phyloP scores from a whole-genome alignment of 306 rosid species.

The Lupinus albus region DNA sequence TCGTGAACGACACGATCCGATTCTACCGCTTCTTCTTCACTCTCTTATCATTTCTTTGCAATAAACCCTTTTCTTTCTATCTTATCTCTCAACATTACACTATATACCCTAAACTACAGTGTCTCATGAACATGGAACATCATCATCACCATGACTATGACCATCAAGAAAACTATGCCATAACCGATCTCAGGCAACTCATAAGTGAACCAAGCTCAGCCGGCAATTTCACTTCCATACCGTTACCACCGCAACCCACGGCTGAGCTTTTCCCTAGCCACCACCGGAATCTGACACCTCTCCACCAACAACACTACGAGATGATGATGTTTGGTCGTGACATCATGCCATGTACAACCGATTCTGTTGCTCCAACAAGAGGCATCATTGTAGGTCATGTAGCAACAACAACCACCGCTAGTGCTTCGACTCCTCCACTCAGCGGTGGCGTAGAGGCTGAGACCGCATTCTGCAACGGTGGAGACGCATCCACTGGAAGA shows the following conservation, averaged over 20 bases:
- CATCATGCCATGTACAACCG: conserved; percentile 37
- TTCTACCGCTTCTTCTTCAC: conserved; percentile 59
- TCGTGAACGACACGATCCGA: conserved; percentile 93
- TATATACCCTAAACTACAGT: conserved; percentile 13
- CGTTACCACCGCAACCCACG: conserved; percentile 22
- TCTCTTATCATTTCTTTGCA: background rate
- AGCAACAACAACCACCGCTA: conserved; percentile 19
- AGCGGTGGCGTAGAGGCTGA: conserved; percentile 57
- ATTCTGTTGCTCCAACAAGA: background rate
- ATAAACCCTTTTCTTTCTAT: background rate
- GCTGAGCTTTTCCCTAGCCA: conserved; percentile 57
- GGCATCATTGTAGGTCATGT: background rate
- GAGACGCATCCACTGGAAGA: conserved; percentile 56
- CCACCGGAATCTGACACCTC: conserved; percentile 43
- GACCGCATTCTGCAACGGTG: conserved; percentile 43
- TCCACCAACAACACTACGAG: conserved; percentile 48
- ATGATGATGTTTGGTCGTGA: conserved; percentile 59
- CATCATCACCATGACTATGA: background rate
- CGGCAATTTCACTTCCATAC: conserved; percentile 44
- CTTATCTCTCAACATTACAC: no score
- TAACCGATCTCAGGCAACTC: conserved; percentile 69
- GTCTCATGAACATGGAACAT: conserved; percentile 54
- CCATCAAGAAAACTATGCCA: conserved; percentile 31
- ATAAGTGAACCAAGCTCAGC: conserved; percentile 49
- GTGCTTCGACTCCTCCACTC: conserved; percentile 44